Evolutionary conservation across 345 rosid genomes (phyloP).

Genomic region (Aquilaria sinensis): DNA sequence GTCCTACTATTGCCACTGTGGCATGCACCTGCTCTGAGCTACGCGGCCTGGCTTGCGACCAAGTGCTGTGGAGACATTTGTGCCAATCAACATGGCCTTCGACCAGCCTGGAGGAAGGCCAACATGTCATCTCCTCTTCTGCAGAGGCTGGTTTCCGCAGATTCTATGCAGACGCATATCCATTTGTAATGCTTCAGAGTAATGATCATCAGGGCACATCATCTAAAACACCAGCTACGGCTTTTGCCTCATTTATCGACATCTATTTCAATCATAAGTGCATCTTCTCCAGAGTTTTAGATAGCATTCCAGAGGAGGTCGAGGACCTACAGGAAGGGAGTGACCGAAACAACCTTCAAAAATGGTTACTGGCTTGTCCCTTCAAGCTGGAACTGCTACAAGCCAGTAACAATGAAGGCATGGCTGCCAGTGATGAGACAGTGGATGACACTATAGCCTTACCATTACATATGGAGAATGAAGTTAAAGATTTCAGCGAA

Average conservation of each 20-base stretch:
- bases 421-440: background rate
- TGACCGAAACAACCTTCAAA: background rate
- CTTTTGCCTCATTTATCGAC: conserved; percentile 29
- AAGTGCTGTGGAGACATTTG: conserved; percentile 14
- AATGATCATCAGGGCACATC: background rate
- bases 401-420: conserved; percentile 1
- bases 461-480: background rate
- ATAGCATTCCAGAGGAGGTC: conserved; percentile 16
- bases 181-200: conserved; percentile 9
- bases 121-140: background rate
- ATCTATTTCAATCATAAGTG: conserved; percentile 22
- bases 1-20: conserved; percentile 25
- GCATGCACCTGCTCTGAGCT: conserved; percentile 26
- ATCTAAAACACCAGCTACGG: conserved; percentile 5
- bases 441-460: background rate
- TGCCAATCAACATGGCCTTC: conserved; percentile 40
- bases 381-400: conserved; percentile 14
- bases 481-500: background rate
- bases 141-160: conserved; percentile 13
- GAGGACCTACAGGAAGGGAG: background rate
- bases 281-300: conserved; percentile 18
- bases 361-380: conserved; percentile 19
- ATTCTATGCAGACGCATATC: conserved; percentile 29
- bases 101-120: conserved; percentile 16
- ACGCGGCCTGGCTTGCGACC: conserved; percentile 20